phyloP scores from a whole-genome alignment of 2,329 filamentous ascomycete genomes.

The Coniochaeta sp. region DNA sequence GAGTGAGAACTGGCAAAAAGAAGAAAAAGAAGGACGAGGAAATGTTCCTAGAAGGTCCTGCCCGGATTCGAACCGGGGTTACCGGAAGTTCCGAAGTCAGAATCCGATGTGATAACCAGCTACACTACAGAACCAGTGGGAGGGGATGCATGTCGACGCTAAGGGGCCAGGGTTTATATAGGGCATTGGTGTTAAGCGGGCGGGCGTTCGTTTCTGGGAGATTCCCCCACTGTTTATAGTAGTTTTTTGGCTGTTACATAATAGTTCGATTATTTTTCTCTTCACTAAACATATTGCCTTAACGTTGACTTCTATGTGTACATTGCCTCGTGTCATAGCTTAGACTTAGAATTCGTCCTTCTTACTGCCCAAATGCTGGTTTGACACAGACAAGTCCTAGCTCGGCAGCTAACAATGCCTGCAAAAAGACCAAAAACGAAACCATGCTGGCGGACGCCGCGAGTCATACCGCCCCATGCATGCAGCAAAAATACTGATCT shows the following conservation, averaged over 20 bases:
- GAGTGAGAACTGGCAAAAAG: neutral
- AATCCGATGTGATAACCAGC: neutral
- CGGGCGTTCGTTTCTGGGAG: neutral
- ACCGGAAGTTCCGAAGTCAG: neutral
- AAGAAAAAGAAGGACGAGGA: neutral
- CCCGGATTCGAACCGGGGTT: neutral
- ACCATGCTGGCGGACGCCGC: neutral
- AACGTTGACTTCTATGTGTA: too few species aligned
- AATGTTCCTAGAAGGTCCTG: neutral
- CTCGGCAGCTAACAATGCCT: neutral
- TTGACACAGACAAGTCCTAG: too few species aligned
- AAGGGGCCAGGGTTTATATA: neutral
- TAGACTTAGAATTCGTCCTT: too few species aligned
- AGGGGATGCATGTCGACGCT: neutral
- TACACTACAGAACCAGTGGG: neutral
- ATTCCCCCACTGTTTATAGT: neutral
- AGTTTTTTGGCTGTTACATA: neutral
- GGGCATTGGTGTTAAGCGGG: neutral
- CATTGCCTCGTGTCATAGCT: too few species aligned
- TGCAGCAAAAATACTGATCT: constrained; percentile 3
- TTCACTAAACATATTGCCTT: too few species aligned
- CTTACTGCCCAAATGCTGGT: too few species aligned
- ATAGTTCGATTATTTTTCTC: neutral
- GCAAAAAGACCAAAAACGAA: neutral
- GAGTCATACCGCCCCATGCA: neutral